Percentiles rank a stretch among this genome's conserved stretches.
Conservation (phyloP, 495 filamentous ascomycete species). For the Aspergillus hancockii region DNA sequence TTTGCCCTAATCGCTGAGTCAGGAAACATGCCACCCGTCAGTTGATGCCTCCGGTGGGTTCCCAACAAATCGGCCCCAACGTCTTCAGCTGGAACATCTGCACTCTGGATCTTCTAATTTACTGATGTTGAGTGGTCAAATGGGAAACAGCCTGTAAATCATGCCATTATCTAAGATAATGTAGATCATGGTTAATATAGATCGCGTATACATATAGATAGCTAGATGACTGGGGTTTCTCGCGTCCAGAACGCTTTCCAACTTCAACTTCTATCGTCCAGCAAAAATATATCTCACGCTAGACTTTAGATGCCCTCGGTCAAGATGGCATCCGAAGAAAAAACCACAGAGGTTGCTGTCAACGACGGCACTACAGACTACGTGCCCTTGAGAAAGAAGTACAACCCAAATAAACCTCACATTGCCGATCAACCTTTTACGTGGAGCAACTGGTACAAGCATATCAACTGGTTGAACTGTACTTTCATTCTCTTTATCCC, state of each 20-base stretch:
- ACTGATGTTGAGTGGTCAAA: background rate
- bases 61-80: background rate
- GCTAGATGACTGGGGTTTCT: too few relatives aligned
- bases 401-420: conserved; percentile 38
- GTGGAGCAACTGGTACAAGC: conserved; percentile 80
- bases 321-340: background rate
- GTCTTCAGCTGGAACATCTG: background rate
- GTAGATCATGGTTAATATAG: too few relatives aligned
- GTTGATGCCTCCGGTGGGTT: background rate
- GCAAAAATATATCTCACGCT: background rate
- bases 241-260: too few relatives aligned
- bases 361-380: background rate
- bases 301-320: background rate
- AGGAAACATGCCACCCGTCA: background rate
- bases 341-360: background rate
- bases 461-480: conserved; percentile 89
- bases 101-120: background rate
- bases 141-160: background rate
- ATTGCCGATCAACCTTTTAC: conserved; percentile 65
- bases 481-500: conserved; percentile 80
- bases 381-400: background rate
- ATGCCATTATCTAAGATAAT: background rate
- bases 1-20: too few relatives aligned
- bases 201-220: too few relatives aligned
- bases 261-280: background rate